Base-by-base conservation (phyloP, 2,329 filamentous ascomycete species). In the Orbilia blumenaviensis region DNA sequence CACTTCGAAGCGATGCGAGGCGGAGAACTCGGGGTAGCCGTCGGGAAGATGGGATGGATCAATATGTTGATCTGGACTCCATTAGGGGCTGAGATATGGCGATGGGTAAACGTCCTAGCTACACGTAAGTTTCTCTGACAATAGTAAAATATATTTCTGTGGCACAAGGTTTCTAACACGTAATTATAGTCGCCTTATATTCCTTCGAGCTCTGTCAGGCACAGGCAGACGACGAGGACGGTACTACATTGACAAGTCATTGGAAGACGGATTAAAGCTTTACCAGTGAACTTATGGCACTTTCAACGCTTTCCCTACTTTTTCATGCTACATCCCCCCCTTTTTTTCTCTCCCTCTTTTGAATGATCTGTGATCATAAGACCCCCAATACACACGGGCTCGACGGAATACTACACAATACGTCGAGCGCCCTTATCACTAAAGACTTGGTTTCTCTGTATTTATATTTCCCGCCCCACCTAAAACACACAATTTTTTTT, bases 91-190 rank as follows among this genome's bases (percentile, higher is more conserved):
- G 96, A 95, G 81, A 87, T 92, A 16, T 97, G 93, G 92, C 88
- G 94, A 66, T 98, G 95, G 95, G 88, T 95, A 79, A 99, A 99
- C 80, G 87, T 98, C 44, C 92, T 90, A 4, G 89, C 90, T 58
- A 97, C 94, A 0, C 96, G 79, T 80, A 76, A 52, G 79, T 78
- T 50, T 18, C 38, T 27, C 56, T 16, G 8, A 25, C 21, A 58
- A 3, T 6, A 38, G 9, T 4, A 38, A 4, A 16, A 8, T 64
- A 32, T 29, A 2, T 5, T 3, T 21, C 3, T 48, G 56, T 58
- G 1, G 6, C 23, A 44, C 12, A 32, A 25, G 32, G 42, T 14
- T 36, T 69, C 42, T 74, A 44, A 58, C 64, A 18, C n/a, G 18
- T n/a, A 38, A 44, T 36, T 38, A 4, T 54, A 80, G 79, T 98